Evolutionary conservation across 1,139 yeast genomes (phyloP).

Genomic region (Trichomonascaceae sp.): DNA sequence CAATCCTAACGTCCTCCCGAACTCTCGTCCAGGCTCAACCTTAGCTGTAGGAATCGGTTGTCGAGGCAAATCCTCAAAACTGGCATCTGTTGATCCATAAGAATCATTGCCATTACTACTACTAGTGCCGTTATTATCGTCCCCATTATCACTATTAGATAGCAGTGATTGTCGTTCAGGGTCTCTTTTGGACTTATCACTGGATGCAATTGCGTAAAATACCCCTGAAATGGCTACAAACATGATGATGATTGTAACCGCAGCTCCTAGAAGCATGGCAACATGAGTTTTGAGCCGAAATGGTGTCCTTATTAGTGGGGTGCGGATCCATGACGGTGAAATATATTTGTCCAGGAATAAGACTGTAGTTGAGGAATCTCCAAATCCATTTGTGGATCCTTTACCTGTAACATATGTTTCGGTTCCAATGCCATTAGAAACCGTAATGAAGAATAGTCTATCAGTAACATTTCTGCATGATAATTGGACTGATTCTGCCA

Average conservation of each 20-base stretch:
- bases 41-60: slow-evolving; percentile 8
- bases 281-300: slow-evolving; percentile 30
- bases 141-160: slow-evolving; percentile 1
- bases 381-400: slow-evolving; percentile 52
- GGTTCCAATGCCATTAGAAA: slow-evolving; percentile 50
- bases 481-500: slow-evolving; percentile 40
- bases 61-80: background rate
- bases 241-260: slow-evolving; percentile 30
- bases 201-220: slow-evolving; percentile 19
- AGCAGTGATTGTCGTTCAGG: slow-evolving; percentile 12
- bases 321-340: slow-evolving; percentile 53
- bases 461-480: slow-evolving; percentile 37
- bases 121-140: slow-evolving; percentile 1
- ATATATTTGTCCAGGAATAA: slow-evolving; percentile 67
- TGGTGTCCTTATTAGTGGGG: slow-evolving; percentile 27
- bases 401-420: slow-evolving; percentile 59
- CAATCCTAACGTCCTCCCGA: slow-evolving; percentile 5
- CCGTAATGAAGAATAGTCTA: slow-evolving; percentile 31
- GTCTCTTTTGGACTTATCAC: slow-evolving; percentile 9
- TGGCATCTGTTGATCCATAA: slow-evolving; percentile 2
- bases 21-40: slow-evolving; percentile 4
- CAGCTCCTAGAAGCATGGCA: slow-evolving; percentile 33
- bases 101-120: slow-evolving; percentile 3
- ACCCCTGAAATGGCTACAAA: slow-evolving; percentile 22
- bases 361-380: slow-evolving; percentile 41